Conservation (phyloP, 345 rosid genomes). For the Alliaria petiolata region DNA sequence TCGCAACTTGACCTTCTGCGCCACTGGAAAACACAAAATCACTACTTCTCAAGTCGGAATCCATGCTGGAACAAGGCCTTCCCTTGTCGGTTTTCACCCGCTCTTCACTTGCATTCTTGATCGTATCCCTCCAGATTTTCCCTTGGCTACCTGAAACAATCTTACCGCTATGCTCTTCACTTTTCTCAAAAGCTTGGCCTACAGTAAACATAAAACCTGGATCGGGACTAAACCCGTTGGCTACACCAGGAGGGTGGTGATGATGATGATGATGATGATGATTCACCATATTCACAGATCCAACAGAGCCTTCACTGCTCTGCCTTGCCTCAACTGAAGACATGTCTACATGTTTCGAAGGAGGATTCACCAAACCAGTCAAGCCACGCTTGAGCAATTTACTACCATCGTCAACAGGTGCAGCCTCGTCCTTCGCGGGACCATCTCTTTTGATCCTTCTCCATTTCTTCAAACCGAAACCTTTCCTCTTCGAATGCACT, state of each 20-base stretch:
- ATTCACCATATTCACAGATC: constrained; percentile 40
- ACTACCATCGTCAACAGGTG: constrained; percentile 37
- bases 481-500: constrained; percentile 44
- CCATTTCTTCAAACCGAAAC: constrained; percentile 93
- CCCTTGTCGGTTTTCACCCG: constrained; percentile 61
- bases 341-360: constrained; percentile 37
- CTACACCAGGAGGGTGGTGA: constrained; percentile 21
- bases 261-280: constrained; percentile 18
- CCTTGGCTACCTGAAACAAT: constrained; percentile 36
- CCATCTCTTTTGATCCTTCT: constrained; percentile 72
- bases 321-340: constrained; percentile 37
- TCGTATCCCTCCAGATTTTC: constrained; percentile 38
- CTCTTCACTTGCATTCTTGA: constrained; percentile 78
- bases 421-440: constrained; percentile 43
- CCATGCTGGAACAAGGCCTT: constrained; percentile 80
- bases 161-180: constrained; percentile 68
- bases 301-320: constrained; percentile 49
- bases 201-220: constrained; percentile 47
- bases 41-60: constrained; percentile 85
- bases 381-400: constrained; percentile 69
- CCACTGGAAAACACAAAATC: constrained; percentile 69
- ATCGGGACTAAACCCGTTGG: constrained; percentile 41
- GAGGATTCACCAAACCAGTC: constrained; percentile 42
- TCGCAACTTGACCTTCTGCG: constrained; percentile 40
- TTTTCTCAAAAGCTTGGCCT: constrained; percentile 55